These are phyloP conservation scores for Triangularia verruculosa DNA, from an alignment of 2,329 filamentous ascomycete species.

Conservation along the genomic window DNA sequence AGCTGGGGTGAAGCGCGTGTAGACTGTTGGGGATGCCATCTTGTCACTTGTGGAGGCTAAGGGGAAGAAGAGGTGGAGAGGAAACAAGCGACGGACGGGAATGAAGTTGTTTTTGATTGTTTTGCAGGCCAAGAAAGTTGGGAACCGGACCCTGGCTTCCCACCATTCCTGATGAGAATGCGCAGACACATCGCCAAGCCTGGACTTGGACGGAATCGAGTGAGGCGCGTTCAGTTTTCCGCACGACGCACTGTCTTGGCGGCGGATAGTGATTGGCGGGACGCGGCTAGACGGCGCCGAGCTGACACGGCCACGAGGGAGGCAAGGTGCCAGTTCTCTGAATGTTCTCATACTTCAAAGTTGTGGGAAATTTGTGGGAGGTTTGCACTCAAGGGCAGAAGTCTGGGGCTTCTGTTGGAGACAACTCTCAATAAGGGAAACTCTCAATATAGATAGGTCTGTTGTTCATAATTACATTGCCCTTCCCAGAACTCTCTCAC, in stretches of 20 bases:
- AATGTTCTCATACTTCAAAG: no score
- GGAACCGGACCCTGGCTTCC: background rate
- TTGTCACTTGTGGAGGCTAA: background rate
- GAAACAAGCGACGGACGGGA: background rate
- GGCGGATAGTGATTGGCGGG: background rate
- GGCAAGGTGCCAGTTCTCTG: no score
- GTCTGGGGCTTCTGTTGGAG: no score
- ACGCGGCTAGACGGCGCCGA: no score
- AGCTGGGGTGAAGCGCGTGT: background rate
- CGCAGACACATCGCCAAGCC: background rate
- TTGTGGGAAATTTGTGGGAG: no score
- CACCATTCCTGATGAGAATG: background rate
- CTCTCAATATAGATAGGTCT: no score
- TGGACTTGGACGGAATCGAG: background rate
- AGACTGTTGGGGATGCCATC: background rate
- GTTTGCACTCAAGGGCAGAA: no score
- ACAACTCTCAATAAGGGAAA: no score
- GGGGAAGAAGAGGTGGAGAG: background rate
- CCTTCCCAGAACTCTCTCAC: no score
- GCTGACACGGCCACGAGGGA: no score
- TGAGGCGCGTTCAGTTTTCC: background rate
- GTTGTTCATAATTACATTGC: no score
- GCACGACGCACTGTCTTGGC: background rate
- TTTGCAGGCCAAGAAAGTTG: no score
- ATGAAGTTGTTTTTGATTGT: background rate